Base-by-base conservation (phyloP, 1,284 basidiomycete genomes). In the Cryptococcus neoformans region DNA sequence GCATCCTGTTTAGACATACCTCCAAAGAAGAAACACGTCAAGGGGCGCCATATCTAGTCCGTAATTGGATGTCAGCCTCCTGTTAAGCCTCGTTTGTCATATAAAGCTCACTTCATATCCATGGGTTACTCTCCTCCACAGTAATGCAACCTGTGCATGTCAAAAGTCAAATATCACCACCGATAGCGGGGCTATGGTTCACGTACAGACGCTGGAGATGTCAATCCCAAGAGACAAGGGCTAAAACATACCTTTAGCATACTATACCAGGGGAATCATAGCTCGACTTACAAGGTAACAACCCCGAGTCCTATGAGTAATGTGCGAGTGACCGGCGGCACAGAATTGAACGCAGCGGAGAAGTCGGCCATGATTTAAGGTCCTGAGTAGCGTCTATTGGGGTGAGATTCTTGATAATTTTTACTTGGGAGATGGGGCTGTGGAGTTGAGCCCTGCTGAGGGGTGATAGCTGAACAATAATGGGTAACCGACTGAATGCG, bases 11-110 rank as follows among this genome's bases (percentile, higher is more conserved):
- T 28, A 28, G 4, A 28, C 66, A 28, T 34, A 69, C 75, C 75
- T 9, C 71, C 74, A 45, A 63, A 74, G 61, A 76, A 73, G 67
- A 77, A 76, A 0, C 63, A 51, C 3, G 75, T 73, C 35, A 70
- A 21, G 4, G 69, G 67, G 9, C 75, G 60, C 74, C 74, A 78
- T 10, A 75, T 56, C 71, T 74, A 16, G 16, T 16, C 16, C 40
- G 16, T 12, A 12, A 41, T 41, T 12, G 16, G 40, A 4, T 28
- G 28, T 28, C 28, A 28, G 28, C 4, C 40, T 41, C 40, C 16
- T 3, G 40, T 16, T 16, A 41, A 41, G 5, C 3, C 16, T 12
- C 16, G 16, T 4, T 41, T 41, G 16, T 16, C 11, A 41, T 3
- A 16, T 16, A 16, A 44, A 28, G 52, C 62, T 17, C 47, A 71